Conservation (phyloP, 108 stramenopile genomes). For the Cyclotella choctawhatcheeana region DNA sequence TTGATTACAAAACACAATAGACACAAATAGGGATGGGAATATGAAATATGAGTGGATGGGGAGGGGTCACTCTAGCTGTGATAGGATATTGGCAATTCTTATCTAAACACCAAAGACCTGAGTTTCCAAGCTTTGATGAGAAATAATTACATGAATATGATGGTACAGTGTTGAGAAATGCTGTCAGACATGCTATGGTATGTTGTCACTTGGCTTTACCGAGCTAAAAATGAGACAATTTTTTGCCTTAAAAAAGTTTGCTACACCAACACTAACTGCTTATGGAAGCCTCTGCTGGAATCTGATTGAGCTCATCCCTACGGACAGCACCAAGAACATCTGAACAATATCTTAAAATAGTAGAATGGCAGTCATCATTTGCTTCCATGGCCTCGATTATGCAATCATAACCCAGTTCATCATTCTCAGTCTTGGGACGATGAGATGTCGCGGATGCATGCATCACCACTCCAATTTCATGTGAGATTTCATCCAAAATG, state of each 20-base stretch:
- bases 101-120: too few species aligned
- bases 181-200: too few species aligned
- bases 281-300: conserved; percentile 25
- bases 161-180: too few species aligned
- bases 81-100: too few species aligned
- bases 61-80: too few species aligned
- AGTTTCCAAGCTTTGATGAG: too few species aligned
- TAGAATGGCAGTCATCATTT: conserved; percentile 71
- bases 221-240: too few species aligned
- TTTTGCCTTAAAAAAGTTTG: not conserved
- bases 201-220: too few species aligned
- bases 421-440: conserved; percentile 21
- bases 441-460: conserved; percentile 34
- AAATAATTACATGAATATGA: too few species aligned
- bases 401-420: conserved; percentile 64
- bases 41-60: too few species aligned
- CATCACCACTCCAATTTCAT: conserved; percentile 35
- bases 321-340: conserved; percentile 87
- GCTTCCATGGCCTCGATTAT: conserved; percentile 79
- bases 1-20: too few species aligned
- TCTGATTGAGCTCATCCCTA: conserved; percentile 74
- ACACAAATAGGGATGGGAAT: too few species aligned
- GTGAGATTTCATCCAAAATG: conserved; percentile 70
- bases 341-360: conserved; percentile 83
- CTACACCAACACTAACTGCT: not conserved